Base-by-base conservation (phyloP, 2,329 filamentous ascomycete species). In the Arachnopeziza araneosa region DNA sequence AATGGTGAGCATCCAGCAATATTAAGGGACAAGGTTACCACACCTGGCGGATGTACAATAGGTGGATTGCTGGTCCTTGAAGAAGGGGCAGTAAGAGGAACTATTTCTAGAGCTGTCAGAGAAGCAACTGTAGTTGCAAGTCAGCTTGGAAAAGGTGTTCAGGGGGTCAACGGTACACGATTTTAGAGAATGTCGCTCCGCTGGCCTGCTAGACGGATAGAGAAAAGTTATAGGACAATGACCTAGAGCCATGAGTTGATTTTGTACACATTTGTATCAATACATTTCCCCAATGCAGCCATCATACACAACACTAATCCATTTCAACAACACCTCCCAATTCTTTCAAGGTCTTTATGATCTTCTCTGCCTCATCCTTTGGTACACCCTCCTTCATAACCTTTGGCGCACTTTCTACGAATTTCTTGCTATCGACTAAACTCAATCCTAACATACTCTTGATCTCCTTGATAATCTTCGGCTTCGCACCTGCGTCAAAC, bases 401-500 rank as follows among this genome's bases (percentile, higher is more conserved):
- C 88, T 99, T 99, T 66, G 95, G 95, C 69, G 90, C 93, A 74
- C 90, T 91, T 83, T 99, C 95, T 67, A 99, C 95, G 73, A 99
- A 99, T 83, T 99, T 99, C 89, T 99, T 99, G 80, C 91, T 96
- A 78, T 99, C 95, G 69, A 99, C 96, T 80, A 99, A 83, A 75
- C 90, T 96, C 74, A 99, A 79, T 51, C 95, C 95, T 63, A 99
- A 81, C 85, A 99, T 83, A 72, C 86, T 87, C 87, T 99, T 99
- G 80, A 99, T 84, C 82, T 99, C 95, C 85, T 99, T 99, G 84
- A 99, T 99, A 71, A 99, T 82, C 89, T 99, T 99, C 71, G 96
- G 92, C 83, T 99, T 99, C 66, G 93, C 80, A 55, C 79, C 83
- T 26, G 92, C 83, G 57, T 99, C 96, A 75, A 98, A 96, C 44